Evolutionary conservation across 352 stramenopile species (phyloP), one percentile per base, ranked within the genome.

Genomic region (Saprolegnia parasitica): DNA sequence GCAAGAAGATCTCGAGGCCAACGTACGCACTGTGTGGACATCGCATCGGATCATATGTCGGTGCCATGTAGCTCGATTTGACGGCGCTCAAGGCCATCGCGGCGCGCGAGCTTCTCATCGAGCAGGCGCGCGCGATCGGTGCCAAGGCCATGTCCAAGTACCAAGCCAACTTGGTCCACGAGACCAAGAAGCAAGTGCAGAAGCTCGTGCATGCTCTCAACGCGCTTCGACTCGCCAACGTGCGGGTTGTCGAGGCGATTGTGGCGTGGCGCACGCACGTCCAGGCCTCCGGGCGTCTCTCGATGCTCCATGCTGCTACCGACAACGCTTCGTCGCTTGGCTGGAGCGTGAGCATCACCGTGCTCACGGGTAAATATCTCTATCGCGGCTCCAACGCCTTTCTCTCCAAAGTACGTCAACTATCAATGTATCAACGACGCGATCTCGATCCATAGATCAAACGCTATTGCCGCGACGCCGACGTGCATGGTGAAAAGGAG

Each of bases 341-440:
- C 6, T 93, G 86, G 83, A 91, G 81, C 0, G 77, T 76, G 4
- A 88, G 78, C 0, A 90, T 93, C 67, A 89, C 83, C 0, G 63
- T 93, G 13, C 73, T 80, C 0, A 91, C 86, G 0, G 86, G 81
- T 1, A 78, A 78, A 9, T 74, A 86, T 15, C 73, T 91, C 0
- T 91, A 82, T 68, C 89, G 87, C 45, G 78, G 82, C 16, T 91
- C 86, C 0, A 88, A 84, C 29, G 77, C 80, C 1, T 91, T 91
- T 42, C 68, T 81, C 10, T 89, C 86, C 1, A 86, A 84, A 52
- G 63, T 70, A 47, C 18, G 23, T 21, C 8, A 5, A 57, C 8
- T 61, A 40, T n/a, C 52, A 60, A n/a, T 60, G 10, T 16, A 4
- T 18, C 20, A 16, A 60, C 13, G 4, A 60, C 13, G 4, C 11